These are phyloP conservation scores for Casuarina equisetifolia DNA, from an alignment of 306 rosid species.

Conservation along the genomic window DNA sequence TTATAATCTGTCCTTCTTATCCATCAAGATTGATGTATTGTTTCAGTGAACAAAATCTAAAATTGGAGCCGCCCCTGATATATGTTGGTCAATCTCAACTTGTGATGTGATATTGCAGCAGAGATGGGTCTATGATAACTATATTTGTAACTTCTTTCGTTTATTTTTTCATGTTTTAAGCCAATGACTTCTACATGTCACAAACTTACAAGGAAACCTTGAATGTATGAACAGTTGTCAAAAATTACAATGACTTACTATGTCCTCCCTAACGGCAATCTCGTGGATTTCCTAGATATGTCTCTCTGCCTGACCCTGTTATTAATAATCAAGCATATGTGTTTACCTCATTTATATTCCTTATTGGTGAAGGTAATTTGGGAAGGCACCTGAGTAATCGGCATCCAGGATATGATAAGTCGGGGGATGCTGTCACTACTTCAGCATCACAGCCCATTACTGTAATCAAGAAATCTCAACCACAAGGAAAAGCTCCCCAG, in stretches of 20 bases:
- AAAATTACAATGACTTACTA: not conserved
- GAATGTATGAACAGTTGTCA: not conserved
- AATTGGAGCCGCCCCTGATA: not conserved
- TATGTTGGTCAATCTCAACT: constrained; percentile 9
- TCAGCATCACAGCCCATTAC: constrained; percentile 43
- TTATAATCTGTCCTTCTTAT: not conserved
- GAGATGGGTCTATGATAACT: not conserved
- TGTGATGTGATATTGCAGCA: not conserved
- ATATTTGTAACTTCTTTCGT: not conserved
- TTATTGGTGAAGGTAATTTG: constrained; percentile 69
- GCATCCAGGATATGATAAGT: constrained; percentile 90
- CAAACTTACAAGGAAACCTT: not conserved
- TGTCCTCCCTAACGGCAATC: not conserved
- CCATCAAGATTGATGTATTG: not conserved
- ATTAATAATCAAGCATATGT: not conserved
- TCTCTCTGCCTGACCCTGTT: not conserved
- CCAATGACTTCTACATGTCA: constrained; percentile 1
- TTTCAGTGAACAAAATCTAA: not conserved
- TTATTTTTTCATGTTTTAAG: constrained; percentile 5
- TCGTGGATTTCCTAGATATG: not conserved
- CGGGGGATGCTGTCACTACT: constrained; percentile 56
- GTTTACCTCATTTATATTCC: constrained; percentile 24
- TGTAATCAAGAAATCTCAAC: constrained; percentile 62
- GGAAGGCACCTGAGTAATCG: constrained; percentile 93
- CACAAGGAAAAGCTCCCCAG: constrained; percentile 61